Conservation (phyloP, 2,329 filamentous ascomycete genomes). For the Reticulascus tulasneorum region DNA sequence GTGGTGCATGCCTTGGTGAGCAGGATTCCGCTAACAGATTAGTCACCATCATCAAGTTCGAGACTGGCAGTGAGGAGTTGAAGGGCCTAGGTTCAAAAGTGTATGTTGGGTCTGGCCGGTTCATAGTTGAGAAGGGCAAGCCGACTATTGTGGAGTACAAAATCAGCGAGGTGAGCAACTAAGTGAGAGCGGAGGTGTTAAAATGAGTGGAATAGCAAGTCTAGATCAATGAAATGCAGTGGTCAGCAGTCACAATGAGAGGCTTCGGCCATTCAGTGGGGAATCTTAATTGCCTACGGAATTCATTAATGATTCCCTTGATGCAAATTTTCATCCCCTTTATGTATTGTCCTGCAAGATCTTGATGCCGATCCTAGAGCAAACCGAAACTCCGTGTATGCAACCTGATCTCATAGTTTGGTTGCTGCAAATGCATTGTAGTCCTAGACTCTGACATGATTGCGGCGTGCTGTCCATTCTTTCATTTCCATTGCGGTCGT, state of each 20-base stretch:
- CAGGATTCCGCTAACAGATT: no score
- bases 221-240: no score
- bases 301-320: no score
- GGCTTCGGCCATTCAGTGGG: no score
- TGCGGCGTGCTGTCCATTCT: not conserved
- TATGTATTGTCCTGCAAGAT: no score
- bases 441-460: slow-evolving; percentile 3
- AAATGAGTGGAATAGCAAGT: no score
- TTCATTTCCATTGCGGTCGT: not conserved
- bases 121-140: slow-evolving; percentile 30
- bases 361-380: no score
- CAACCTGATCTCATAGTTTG: slow-evolving; percentile 5
- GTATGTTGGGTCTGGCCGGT: slow-evolving; percentile 37
- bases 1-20: no score
- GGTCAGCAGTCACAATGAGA: no score
- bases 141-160: slow-evolving; percentile 36
- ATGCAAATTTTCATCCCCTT: no score
- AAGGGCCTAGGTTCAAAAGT: slow-evolving; percentile 32
- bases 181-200: no score
- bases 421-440: slow-evolving; percentile 12
- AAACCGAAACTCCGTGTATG: slow-evolving; percentile 14
- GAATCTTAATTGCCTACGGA: no score
- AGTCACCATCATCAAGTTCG: slow-evolving; percentile 34
- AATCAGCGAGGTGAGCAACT: slow-evolving; percentile 32
- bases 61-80: slow-evolving; percentile 30